Conservation (phyloP, 1,284 basidiomycete genomes). For the Mycocalia duriaeana region DNA sequence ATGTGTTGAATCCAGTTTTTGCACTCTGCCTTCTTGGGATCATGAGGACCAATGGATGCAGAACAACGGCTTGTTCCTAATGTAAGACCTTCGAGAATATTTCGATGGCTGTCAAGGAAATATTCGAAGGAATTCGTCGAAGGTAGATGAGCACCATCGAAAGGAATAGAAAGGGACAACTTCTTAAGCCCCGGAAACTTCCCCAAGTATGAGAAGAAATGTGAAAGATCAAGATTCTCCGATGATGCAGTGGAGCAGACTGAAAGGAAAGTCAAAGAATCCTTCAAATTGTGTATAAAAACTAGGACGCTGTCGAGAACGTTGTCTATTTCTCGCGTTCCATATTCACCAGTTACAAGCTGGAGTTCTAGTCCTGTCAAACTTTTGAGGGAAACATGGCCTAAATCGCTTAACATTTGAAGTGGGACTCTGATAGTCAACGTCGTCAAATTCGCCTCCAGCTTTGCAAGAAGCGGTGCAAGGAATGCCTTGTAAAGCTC, state of each 20-base stretch:
- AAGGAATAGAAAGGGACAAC: constrained; percentile 35
- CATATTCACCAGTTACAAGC: constrained; percentile 26
- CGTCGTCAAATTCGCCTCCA: constrained; percentile 25
- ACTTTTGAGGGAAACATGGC: constrained; percentile 25
- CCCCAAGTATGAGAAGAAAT: constrained; percentile 31
- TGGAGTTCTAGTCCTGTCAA: constrained; percentile 29
- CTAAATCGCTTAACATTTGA: constrained; percentile 26
- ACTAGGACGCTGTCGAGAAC: constrained; percentile 33
- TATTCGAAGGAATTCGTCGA: constrained; percentile 21
- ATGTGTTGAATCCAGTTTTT: constrained; percentile 35
- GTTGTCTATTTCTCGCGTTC: constrained; percentile 23
- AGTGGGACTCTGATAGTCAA: constrained; percentile 34
- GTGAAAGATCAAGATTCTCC: constrained; percentile 30
- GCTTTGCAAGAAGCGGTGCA: constrained; percentile 23
- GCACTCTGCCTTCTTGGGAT: constrained; percentile 15
- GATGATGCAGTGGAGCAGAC: constrained; percentile 31
- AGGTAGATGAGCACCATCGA: constrained; percentile 34
- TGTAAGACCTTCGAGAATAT: constrained; percentile 27
- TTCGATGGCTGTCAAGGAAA: constrained; percentile 29
- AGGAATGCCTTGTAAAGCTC: constrained; percentile 33
- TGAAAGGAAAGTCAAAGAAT: constrained; percentile 28
- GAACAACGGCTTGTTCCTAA: constrained; percentile 28
- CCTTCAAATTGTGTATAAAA: constrained; percentile 31
- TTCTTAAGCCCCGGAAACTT: constrained; percentile 30
- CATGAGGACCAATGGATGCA: constrained; percentile 13